Conservation (phyloP, 139 green algal species). For the Trebouxia sp. region DNA sequence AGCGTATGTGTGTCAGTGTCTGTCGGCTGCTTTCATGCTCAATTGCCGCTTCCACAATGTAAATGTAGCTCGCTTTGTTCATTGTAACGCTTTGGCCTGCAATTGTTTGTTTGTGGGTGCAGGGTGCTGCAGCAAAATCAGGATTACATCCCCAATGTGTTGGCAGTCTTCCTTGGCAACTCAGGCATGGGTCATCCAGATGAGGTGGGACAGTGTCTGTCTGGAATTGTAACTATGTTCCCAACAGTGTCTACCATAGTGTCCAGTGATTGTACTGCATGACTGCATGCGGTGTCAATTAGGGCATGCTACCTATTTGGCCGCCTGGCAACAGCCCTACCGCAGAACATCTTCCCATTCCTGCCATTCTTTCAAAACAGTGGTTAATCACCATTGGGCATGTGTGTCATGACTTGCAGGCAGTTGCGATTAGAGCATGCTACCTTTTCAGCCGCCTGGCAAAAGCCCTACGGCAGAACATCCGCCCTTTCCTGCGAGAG, state of each 20-base stretch:
- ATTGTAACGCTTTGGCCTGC: too few species aligned
- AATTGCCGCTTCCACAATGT: too few species aligned
- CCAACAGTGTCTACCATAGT: too few species aligned
- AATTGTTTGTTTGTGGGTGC: neutral
- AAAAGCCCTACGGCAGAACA: slow-evolving; percentile 61
- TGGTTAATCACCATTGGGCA: too few species aligned
- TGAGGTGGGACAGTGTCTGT: too few species aligned
- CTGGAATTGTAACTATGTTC: too few species aligned
- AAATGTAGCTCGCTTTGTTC: too few species aligned
- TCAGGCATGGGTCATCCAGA: slow-evolving; percentile 65
- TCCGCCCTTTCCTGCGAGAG: slow-evolving; percentile 58
- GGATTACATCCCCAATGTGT: slow-evolving; percentile 45
- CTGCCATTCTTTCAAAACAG: too few species aligned
- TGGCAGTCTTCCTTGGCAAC: slow-evolving; percentile 57
- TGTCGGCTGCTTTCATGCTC: too few species aligned
- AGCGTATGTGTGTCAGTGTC: too few species aligned
- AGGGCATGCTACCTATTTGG: neutral
- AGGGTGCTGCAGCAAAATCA: slow-evolving; percentile 55
- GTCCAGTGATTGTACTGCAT: neutral
- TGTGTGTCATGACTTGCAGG: slow-evolving; percentile 21
- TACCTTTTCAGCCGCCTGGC: slow-evolving; percentile 85
- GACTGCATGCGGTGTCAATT: neutral
- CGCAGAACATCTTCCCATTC: too few species aligned
- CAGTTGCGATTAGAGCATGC: slow-evolving; percentile 29
- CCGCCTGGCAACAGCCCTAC: too few species aligned